Base-by-base conservation (phyloP, 805 yeast genomes). In the Zygotorulaspora florentina region DNA sequence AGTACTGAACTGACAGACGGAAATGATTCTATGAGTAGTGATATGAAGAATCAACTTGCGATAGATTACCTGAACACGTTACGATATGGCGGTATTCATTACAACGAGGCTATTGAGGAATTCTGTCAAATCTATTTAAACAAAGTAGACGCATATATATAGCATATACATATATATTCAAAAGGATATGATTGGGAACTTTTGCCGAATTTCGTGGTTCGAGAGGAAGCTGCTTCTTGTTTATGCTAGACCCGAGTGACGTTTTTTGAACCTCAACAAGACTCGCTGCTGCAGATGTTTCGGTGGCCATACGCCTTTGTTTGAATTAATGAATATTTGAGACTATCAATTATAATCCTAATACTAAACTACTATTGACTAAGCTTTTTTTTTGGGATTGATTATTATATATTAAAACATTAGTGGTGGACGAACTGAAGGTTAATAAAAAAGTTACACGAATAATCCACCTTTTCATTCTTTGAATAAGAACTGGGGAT, bases 71-170 rank as follows among this genome's bases (percentile, higher is more conserved):
- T 83, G 20, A 74, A 77, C 25, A 77, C 80, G 31, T 61, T 83
- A 30, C 57, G 88, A 27, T 59, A 56, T 3, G 82, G 81, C 8
- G 89, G 90, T 0, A 51, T 72, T 0, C 87, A 83, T 54, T 74
- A 74, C 40, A 83, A 83, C 58, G 79, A 70, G 46, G 66, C 81
- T 15, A 74, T 83, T 11, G 87, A 82, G 59, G 88, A 82, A 48
- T 83, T 83, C 61, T 75, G 83, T 35, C 64, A 57, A 35, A 48
- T 57, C 23, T 50, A 43, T 40, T 43, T 59, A 30, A 42, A 42
- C 12, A 45, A 48, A 31, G 17, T 42, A 30, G 40, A 26, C 18
- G 20, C 9, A 9, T 3, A 37, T 16, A 33, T 20, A 20, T n/a
- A n/a, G n/a, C n/a, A n/a, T n/a, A n/a, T n/a, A n/a, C n/a, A n/a